Base-by-base conservation (phyloP, 1,284 basidiomycete genomes). In the Rhodotorula sp. region DNA sequence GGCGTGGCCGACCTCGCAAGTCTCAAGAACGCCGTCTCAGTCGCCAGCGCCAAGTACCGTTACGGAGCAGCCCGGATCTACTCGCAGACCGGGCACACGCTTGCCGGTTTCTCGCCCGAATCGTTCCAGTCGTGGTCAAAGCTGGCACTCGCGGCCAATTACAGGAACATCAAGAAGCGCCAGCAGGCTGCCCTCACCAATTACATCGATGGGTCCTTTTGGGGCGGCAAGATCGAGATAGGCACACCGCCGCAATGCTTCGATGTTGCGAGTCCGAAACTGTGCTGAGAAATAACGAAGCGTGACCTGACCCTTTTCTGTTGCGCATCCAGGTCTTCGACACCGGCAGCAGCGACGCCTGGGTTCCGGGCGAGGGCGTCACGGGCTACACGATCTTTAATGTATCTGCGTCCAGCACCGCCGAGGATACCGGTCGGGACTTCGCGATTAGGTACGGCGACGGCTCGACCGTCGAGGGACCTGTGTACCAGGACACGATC, bases 391-490 rank as follows among this genome's bases (percentile, higher is more conserved):
- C 67, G 50, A 78, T 74, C 19, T 81, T 78, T 74, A 62, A 79
- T 71, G 43, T 77, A 7, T 60, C 66, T 38, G 12, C 48, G 8
- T 80, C 79, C 3, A 72, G 72, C 7, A 80, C 78, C 5, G 73
- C 77, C 31, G 18, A 43, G 19, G 61, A 64, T 8, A 71, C 75
- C 57, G 76, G 76, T 43, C 74, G 78, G 57, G 72, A 73, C 0
- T 88, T 88, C 80, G 62, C 52, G 5, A 84, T 87, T 68, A 15
- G 75, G 6, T 89, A 86, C 77, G 87, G 84, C 16, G 86, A 88
- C 76, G 85, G 86, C 16, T 85, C 85, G 15, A 82, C 81, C 26
- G 85, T 85, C 15, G 76, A 78, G 15, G 88, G 87, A 49, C 79
- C 81, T 26, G 81, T 86, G 65, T 88, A 84, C 79, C 80, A 79